Percentiles rank a stretch among this genome's conserved stretches.
These are phyloP conservation scores for Auxenochlorella pyrenoidosa DNA, from an alignment of 139 green algal genomes.

Conservation along the genomic window DNA sequence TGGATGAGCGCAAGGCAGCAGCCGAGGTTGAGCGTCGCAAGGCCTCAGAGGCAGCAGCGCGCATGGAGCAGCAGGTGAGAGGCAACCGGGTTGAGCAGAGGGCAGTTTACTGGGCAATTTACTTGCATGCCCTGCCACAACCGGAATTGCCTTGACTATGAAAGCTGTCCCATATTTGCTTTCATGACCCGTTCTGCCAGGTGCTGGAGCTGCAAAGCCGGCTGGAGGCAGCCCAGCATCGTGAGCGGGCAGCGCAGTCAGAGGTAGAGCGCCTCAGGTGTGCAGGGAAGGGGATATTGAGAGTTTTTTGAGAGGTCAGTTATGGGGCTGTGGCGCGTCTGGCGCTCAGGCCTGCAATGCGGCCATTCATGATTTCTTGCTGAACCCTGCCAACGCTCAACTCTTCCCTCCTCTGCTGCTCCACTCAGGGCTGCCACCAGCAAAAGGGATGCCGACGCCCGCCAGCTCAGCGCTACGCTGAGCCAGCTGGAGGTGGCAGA, in stretches of 20 bases:
- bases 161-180: background rate
- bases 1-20: constrained; percentile 33
- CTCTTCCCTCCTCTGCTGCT: background rate
- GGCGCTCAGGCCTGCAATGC: too few relatives aligned
- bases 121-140: background rate
- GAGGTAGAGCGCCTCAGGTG: constrained; percentile 27
- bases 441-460: constrained; percentile 2
- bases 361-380: too few relatives aligned
- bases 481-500: constrained; percentile 37
- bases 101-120: background rate
- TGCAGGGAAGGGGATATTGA: background rate
- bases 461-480: constrained; percentile 19
- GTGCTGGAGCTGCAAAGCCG: constrained; percentile 36
- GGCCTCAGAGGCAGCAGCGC: background rate
- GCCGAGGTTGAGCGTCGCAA: constrained; percentile 23
- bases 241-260: constrained; percentile 5
- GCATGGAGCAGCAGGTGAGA: constrained; percentile 23
- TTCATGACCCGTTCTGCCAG: background rate
- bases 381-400: background rate
- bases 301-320: background rate
- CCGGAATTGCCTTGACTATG: too few relatives aligned
- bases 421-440: background rate
- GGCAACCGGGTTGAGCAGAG: background rate
- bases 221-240: constrained; percentile 30
- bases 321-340: background rate